phyloP scores from a whole-genome alignment of 352 stramenopile species.

The Pythium phragmiticola region DNA sequence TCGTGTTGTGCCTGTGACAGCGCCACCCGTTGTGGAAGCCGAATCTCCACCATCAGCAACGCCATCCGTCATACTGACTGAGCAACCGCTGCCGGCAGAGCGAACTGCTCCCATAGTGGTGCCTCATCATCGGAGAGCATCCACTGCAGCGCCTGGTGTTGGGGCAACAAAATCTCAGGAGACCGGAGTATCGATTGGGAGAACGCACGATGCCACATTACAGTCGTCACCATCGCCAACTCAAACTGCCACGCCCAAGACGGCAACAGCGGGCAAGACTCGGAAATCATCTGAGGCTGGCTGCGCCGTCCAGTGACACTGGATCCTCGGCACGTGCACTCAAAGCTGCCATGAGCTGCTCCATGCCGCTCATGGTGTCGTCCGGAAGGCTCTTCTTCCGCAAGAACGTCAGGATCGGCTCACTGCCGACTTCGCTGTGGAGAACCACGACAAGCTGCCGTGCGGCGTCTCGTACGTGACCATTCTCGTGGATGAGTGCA shows the following conservation, averaged over 20 bases:
- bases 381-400: slow-evolving; percentile 13
- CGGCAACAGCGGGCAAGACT: slow-evolving; percentile 9
- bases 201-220: neutral
- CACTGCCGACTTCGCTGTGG: slow-evolving; percentile 34
- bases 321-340: neutral
- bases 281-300: slow-evolving; percentile 16
- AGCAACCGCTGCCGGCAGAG: neutral
- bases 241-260: slow-evolving; percentile 8
- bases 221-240: neutral
- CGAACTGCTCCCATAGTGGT: neutral
- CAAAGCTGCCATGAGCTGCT: slow-evolving; percentile 11
- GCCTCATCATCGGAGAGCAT: neutral
- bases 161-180: neutral
- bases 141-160: neutral
- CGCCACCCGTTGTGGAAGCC: neutral
- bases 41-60: neutral
- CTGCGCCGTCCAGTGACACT: slow-evolving; percentile 22
- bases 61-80: neutral
- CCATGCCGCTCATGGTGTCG: neutral
- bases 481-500: slow-evolving; percentile 36
- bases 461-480: slow-evolving; percentile 39
- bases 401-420: slow-evolving; percentile 25
- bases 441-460: slow-evolving; percentile 39
- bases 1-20: slow-evolving; percentile 13
- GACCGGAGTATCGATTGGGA: neutral